Percentiles rank a stretch among this genome's conserved stretches.
These are phyloP conservation scores for Dendrothele bispora DNA, from an alignment of 768 basidiomycete species.

Conservation along the genomic window DNA sequence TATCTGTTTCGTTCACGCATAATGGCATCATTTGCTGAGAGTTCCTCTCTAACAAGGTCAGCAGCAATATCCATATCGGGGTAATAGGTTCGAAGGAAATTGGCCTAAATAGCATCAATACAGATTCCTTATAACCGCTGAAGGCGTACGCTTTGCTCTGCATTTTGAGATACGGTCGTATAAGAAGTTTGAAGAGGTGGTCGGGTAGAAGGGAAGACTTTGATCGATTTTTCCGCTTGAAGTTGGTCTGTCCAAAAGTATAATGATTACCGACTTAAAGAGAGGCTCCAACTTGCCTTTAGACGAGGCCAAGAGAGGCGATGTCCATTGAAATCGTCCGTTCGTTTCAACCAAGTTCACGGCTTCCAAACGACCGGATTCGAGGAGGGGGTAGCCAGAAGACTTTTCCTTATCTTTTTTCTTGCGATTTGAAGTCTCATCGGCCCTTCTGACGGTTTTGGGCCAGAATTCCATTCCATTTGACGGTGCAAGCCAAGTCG, in stretches of 20 bases:
- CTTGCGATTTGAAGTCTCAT: constrained; percentile 11
- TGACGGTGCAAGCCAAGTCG: constrained; percentile 21
- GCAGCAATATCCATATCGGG: constrained; percentile 75
- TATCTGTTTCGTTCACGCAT: constrained; percentile 38
- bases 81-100: constrained; percentile 67
- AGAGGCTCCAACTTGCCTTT: constrained; percentile 31
- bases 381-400: constrained; percentile 50
- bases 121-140: not conserved
- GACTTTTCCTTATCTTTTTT: constrained; percentile 32
- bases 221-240: constrained; percentile 29
- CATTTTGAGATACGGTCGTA: constrained; percentile 43
- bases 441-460: constrained; percentile 1
- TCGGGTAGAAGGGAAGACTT: constrained; percentile 62
- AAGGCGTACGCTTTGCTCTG: constrained; percentile 64
- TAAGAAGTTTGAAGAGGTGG: constrained; percentile 29
- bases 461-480: constrained; percentile 85
- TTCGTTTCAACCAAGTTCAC: constrained; percentile 49
- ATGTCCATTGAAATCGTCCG: constrained; percentile 53
- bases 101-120: constrained; percentile 45
- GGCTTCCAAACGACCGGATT: constrained; percentile 56
- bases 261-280: constrained; percentile 10
- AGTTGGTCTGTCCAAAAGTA: not conserved
- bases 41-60: constrained; percentile 61
- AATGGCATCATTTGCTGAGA: constrained; percentile 44
- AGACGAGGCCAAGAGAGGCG: constrained; percentile 29